Evolutionary conservation across 1,284 basidiomycete species (phyloP).

Genomic region (Exobasidium rhododendri): DNA sequence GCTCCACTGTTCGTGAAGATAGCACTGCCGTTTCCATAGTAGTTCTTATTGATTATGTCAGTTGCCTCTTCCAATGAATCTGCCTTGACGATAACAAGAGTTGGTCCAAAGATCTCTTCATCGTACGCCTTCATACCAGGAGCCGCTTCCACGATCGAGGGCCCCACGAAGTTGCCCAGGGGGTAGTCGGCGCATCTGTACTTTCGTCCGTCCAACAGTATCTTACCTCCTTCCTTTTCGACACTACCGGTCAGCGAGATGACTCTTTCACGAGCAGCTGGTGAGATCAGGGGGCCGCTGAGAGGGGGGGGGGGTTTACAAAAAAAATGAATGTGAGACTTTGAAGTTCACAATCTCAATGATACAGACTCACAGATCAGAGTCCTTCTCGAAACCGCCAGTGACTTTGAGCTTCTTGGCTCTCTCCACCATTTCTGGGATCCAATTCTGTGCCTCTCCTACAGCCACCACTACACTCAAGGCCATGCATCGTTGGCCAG

Average conservation of each 20-base stretch:
- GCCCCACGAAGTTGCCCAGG: slow-evolving; percentile 91
- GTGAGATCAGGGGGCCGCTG: slow-evolving; percentile 91
- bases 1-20: slow-evolving; percentile 97
- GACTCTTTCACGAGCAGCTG: slow-evolving; percentile 76
- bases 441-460: slow-evolving; percentile 75
- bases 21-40: slow-evolving; percentile 78
- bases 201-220: slow-evolving; percentile 80
- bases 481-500: slow-evolving; percentile 79
- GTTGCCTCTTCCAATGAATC: slow-evolving; percentile 88
- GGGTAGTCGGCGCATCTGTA: slow-evolving; percentile 72
- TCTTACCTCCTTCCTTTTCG: slow-evolving; percentile 75
- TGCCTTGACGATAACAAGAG: slow-evolving; percentile 73
- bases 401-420: slow-evolving; percentile 77
- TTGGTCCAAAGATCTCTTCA: slow-evolving; percentile 88
- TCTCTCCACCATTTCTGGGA: slow-evolving; percentile 80
- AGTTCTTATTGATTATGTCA: slow-evolving; percentile 41
- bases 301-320: slow-evolving; percentile 12
- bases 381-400: slow-evolving; percentile 81
- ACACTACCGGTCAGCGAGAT: slow-evolving; percentile 74
- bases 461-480: slow-evolving; percentile 68
- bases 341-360: not conserved
- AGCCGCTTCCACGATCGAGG: slow-evolving; percentile 79
- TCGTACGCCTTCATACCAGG: slow-evolving; percentile 81
- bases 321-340: slow-evolving; percentile 5
- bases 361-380: slow-evolving; percentile 65